Conservation (phyloP, 2,329 filamentous ascomycete species). For the Westerdykella aurantiaca region DNA sequence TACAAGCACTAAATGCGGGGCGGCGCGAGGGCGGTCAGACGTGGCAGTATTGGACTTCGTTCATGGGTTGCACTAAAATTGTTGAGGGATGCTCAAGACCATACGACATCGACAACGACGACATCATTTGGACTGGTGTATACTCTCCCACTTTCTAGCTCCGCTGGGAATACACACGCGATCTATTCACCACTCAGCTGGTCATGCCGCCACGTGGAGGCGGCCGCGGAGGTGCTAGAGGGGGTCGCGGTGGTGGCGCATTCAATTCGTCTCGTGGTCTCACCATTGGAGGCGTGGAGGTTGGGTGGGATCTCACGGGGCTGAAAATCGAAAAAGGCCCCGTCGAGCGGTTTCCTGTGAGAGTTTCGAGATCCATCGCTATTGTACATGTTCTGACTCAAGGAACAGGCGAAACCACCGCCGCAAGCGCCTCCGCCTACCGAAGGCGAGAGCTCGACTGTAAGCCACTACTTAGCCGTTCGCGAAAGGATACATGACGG, state of each 20-base stretch:
- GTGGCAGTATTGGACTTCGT: no score
- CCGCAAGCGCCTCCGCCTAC: slow-evolving; percentile 38
- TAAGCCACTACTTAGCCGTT: slow-evolving; percentile 48
- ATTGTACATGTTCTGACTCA: background rate
- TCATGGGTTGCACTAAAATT: background rate
- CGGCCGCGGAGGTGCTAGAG: slow-evolving; percentile 27
- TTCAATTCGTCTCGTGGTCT: slow-evolving; percentile 28
- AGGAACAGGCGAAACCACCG: slow-evolving; percentile 14
- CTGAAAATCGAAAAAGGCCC: slow-evolving; percentile 38
- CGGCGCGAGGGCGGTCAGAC: no score
- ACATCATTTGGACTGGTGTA: no score
- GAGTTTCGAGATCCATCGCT: slow-evolving; percentile 3
- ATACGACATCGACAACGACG: no score
- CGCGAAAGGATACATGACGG: slow-evolving; percentile 55
- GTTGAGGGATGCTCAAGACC: no score
- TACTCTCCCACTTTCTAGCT: no score
- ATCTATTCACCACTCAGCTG: background rate
- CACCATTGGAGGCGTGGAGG: slow-evolving; percentile 40
- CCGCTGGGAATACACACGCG: background rate
- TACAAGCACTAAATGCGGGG: background rate
- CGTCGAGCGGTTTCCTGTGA: slow-evolving; percentile 39
- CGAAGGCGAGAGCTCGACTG: slow-evolving; percentile 42
- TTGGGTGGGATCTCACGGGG: slow-evolving; percentile 39
- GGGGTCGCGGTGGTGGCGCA: slow-evolving; percentile 25
- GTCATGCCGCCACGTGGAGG: slow-evolving; percentile 24